Evolutionary conservation across 495 filamentous ascomycete species (phyloP).

Genomic region (Neurospora sp.): DNA sequence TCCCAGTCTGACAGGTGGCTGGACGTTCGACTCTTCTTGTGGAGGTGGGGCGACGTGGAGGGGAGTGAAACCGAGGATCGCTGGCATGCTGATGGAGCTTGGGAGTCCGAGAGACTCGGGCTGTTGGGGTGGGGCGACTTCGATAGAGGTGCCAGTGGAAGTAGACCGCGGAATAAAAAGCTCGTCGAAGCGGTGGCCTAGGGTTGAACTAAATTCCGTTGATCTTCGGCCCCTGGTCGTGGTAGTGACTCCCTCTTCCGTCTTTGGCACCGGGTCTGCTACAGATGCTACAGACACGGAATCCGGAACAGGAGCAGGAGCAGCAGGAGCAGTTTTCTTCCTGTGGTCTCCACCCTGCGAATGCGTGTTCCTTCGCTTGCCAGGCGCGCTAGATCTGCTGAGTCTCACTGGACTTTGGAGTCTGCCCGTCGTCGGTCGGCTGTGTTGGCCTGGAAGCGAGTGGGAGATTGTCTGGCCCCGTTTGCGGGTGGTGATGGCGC

Average conservation of each 20-base stretch:
- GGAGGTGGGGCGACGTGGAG: too few species aligned
- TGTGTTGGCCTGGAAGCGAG: not conserved
- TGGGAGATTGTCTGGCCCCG: slow-evolving; percentile 33
- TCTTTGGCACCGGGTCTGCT: not conserved
- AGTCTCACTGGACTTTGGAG: slow-evolving; percentile 38
- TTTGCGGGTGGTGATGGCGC: slow-evolving; percentile 21
- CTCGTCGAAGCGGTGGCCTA: slow-evolving; percentile 14
- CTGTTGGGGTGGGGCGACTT: not conserved
- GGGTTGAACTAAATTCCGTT: slow-evolving; percentile 20
- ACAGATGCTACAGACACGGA: not conserved
- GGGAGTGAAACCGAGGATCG: not conserved
- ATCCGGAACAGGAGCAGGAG: not conserved
- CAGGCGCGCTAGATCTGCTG: slow-evolving; percentile 31
- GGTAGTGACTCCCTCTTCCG: not conserved
- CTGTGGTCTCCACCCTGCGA: not conserved
- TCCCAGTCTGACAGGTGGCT: slow-evolving; percentile 32
- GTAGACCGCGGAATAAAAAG: slow-evolving; percentile 19
- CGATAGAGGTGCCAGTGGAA: slow-evolving; percentile 11
- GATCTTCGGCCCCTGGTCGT: not conserved
- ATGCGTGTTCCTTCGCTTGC: slow-evolving; percentile 35
- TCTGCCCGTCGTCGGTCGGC: slow-evolving; percentile 2
- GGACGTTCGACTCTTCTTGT: slow-evolving; percentile 15
- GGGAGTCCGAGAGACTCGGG: not conserved
- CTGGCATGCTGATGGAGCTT: not conserved
- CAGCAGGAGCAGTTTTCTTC: not conserved